Base-by-base conservation (phyloP, 306 rosid species). In the Acacia crassicarpa region DNA sequence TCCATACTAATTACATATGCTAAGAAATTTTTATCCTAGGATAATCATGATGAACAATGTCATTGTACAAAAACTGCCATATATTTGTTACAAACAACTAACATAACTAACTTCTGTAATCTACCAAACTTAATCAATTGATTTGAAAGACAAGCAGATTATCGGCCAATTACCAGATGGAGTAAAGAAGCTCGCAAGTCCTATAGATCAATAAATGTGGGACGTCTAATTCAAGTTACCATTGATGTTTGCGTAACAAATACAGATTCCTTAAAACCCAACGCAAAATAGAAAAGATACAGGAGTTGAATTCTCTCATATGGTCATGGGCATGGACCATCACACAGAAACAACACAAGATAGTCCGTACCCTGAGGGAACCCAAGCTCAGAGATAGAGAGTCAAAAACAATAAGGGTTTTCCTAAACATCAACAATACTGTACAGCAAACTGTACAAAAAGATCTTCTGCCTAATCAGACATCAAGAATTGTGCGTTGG, bases 381-480 rank as follows among this genome's bases (percentile, higher is more conserved):
- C 27, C 13, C 65, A 58, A 9, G 65, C 65, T 9, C 65, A 58
- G 12, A 20, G 25, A 56, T 20, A 22, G 14, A 58, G 3, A 25
- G 35, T 25, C 35, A 56, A 75, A 84, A 82, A 80, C 83, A 84
- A 82, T 56, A 17, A 4, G 40, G 84, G 77, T 79, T 82, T 80
- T 72, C 83, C 85, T 84, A 82, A 23, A 48, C 81, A 76, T 59
- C 81, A 78, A 79, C 83, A 65, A 65, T 38, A 76, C 90, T 84
- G 83, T 82, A 87, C 88, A 84, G 79, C 61, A 66, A 22, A 80
- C 80, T 72, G 63, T 67, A 76, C 86, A 82, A 54, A 69, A 72
- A 33, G 48, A 14, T 61, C 56, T 58, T 56, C 79, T 41, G 75
- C 78, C 82, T 79, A 79, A 84, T 82, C 81, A 66, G 72, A 82